These are phyloP conservation scores for Lablab purpureus DNA, from an alignment of 306 rosid genomes.

Conservation along the genomic window DNA sequence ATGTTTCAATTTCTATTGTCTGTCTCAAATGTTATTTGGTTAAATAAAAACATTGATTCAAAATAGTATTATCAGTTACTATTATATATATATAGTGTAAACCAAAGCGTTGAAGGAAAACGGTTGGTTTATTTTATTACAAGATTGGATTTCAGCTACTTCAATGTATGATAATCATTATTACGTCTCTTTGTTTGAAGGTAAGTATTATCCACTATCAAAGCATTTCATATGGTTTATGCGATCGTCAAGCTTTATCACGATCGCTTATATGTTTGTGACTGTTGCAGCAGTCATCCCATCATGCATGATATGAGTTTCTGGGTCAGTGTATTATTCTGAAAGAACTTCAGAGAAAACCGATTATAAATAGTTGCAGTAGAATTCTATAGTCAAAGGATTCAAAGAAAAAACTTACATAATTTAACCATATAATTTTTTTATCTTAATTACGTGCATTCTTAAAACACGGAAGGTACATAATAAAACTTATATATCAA, in stretches of 20 bases:
- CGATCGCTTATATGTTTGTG: background rate
- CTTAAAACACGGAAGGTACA: conserved; percentile 12
- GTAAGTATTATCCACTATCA: background rate
- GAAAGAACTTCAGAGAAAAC: background rate
- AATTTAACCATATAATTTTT: background rate
- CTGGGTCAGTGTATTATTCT: background rate
- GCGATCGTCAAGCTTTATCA: background rate
- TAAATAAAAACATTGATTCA: background rate
- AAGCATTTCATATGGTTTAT: background rate
- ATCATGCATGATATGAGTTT: background rate
- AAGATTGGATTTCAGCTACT: background rate
- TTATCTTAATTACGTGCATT: background rate
- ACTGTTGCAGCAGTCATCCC: conserved; percentile 8
- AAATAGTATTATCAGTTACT: background rate
- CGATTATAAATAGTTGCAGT: background rate
- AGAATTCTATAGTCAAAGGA: background rate
- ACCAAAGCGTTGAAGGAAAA: conserved; percentile 2
- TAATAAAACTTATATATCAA: conserved; percentile 4
- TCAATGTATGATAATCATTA: background rate
- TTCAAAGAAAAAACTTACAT: background rate
- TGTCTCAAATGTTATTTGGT: background rate
- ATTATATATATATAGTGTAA: background rate
- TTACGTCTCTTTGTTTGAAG: background rate
- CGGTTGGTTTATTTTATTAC: conserved; percentile 15
- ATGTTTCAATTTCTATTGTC: background rate